phyloP scores from a whole-genome alignment of 768 basidiomycete species.

The Lactarius vividus region DNA sequence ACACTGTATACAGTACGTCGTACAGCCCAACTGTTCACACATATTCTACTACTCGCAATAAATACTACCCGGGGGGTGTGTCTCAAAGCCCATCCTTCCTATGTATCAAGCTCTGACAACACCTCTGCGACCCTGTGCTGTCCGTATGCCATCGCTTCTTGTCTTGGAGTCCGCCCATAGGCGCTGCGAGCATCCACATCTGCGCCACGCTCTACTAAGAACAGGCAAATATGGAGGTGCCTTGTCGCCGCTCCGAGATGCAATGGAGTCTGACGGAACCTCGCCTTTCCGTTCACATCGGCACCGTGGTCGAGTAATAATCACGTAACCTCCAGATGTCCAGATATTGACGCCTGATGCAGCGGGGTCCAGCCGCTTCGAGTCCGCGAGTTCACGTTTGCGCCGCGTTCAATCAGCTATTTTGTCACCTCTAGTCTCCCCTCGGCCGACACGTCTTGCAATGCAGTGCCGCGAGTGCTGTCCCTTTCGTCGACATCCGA shows the following conservation, averaged over 20 bases:
- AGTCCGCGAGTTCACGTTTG: not conserved
- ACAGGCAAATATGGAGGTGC: not conserved
- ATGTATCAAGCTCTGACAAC: too few relatives aligned
- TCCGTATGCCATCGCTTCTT: not conserved
- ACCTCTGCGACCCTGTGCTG: not conserved
- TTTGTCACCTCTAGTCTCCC: not conserved
- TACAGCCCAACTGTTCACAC: too few relatives aligned
- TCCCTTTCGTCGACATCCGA: not conserved
- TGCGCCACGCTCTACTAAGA: conserved; percentile 1
- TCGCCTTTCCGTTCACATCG: not conserved
- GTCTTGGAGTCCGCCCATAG: not conserved
- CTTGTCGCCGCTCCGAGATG: not conserved
- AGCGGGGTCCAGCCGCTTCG: not conserved
- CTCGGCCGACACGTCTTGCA: not conserved
- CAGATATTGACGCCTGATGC: not conserved
- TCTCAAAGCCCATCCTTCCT: too few relatives aligned
- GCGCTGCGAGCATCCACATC: not conserved
- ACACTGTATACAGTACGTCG: too few relatives aligned
- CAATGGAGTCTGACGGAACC: not conserved
- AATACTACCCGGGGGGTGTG: too few relatives aligned
- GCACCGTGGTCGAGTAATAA: not conserved
- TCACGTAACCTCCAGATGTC: not conserved
- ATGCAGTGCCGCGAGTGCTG: not conserved
- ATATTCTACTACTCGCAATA: too few relatives aligned
- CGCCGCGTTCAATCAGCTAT: not conserved